Evolutionary conservation across 495 filamentous ascomycete species (phyloP), one percentile per base, ranked within the genome.

Genomic region (Penicillium lividum): DNA sequence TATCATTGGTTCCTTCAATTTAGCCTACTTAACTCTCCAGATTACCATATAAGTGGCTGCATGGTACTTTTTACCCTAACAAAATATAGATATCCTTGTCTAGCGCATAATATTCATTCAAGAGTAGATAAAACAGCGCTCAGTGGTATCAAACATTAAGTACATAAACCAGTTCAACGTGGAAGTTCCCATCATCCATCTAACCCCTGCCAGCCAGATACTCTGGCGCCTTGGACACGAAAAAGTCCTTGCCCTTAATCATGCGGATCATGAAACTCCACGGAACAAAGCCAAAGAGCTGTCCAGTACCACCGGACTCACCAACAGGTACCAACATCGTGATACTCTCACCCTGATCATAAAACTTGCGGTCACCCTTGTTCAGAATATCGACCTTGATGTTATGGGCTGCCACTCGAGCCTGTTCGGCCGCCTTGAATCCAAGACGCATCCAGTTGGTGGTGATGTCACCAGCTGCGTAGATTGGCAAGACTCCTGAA

Each of bases 261-360:
- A 72, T 73, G 64, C 63, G 68, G 16, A 84, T 71, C 49, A 85
- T 44, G 51, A 70, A 72, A 13, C 74, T 68, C 57, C 72, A 84
- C 2, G 73, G 53, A 48, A 66, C 71, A 59, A 73, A 74, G 4
- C 67, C 67, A 43, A 78, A 79, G 7, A 83, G 51, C 65, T 83
- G 80, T 1, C 82, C 81, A 0, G 80, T 81, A 2, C 80, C 83
- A 25, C 65, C 66, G 33, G 65, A 60, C 51, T 63, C 68, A 1
- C 83, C 83, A 3, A 85, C 29, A 10, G 77, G 79, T 1, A 79
- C 73, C 10, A 69, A 66, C 64, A 77, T 73, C 60, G 70, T 56
- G 10, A 68, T 46, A 25, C 62, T 70, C 0, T 66, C 49, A 6
- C 63, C 62, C 29, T 68, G 60, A 5, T 68, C 56, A 51, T 68